Evolutionary conservation across 2,329 filamentous ascomycete species (phyloP).

Genomic region (Fusarium globosum): DNA sequence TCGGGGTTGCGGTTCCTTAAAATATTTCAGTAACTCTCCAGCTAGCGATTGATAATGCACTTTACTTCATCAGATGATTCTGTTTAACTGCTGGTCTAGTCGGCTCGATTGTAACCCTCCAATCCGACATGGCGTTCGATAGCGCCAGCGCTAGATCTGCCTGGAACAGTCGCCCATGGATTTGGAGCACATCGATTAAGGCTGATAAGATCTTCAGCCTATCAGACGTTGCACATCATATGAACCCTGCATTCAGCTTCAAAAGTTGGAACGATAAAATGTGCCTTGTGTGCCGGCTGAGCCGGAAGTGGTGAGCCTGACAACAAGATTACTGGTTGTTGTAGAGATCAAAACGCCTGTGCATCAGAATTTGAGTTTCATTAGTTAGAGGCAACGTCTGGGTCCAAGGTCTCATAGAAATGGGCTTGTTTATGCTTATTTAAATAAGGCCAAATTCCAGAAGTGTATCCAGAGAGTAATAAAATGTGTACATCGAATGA

Average conservation of each 20-base stretch:
- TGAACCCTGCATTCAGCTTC: neutral
- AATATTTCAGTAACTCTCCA: neutral
- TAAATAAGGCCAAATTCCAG: neutral
- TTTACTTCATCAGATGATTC: neutral
- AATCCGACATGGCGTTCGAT: neutral
- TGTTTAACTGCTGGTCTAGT: neutral
- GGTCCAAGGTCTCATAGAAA: neutral
- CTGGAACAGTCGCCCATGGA: neutral
- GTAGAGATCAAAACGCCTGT: neutral
- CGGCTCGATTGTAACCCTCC: neutral
- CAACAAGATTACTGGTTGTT: neutral
- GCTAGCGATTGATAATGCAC: neutral
- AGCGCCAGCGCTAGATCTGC: neutral
- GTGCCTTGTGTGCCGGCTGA: neutral
- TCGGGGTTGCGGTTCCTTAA: neutral
- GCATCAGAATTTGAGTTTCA: neutral
- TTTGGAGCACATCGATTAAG: neutral
- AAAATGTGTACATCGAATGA: neutral
- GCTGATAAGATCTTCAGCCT: neutral
- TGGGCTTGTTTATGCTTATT: neutral
- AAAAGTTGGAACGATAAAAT: fast-evolving
- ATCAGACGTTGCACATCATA: neutral
- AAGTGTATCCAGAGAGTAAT: neutral
- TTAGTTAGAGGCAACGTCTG: neutral
- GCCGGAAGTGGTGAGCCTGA: neutral